Evolutionary conservation across 441 rosid species (phyloP).

Genomic region (Metrosideros polymorpha): DNA sequence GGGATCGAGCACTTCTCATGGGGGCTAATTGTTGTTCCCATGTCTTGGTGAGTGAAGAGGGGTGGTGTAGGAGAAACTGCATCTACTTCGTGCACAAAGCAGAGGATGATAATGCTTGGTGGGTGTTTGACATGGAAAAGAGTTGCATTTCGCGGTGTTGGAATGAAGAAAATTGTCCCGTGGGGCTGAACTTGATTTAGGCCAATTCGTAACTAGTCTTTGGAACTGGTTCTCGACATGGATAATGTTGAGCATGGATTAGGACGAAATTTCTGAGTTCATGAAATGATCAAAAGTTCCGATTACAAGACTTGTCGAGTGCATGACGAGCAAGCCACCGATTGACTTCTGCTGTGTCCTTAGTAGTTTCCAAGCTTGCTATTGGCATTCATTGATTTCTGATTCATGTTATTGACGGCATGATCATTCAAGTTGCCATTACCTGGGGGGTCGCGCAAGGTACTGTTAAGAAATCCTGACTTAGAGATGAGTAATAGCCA

Average conservation of each 20-base stretch:
- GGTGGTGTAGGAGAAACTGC: conserved; percentile 7
- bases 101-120: not conserved
- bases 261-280: not conserved
- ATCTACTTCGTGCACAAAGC: not conserved
- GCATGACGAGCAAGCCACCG: too few species aligned
- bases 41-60: conserved; percentile 2
- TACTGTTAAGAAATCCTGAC: not conserved
- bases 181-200: not conserved
- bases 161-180: not conserved
- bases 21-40: conserved; percentile 10
- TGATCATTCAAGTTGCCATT: not conserved
- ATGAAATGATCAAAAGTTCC: not conserved
- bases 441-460: fast-evolving
- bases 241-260: not conserved
- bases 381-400: not conserved
- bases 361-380: too few species aligned
- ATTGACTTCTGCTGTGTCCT: too few species aligned
- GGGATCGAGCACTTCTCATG: not conserved
- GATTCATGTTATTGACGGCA: not conserved
- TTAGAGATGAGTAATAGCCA: not conserved
- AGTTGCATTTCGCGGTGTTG: not conserved
- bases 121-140: not conserved
- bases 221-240: not conserved
- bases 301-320: not conserved
- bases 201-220: not conserved